Evolutionary conservation across 495 filamentous ascomycete species (phyloP).

Genomic region (Tuber borchii): DNA sequence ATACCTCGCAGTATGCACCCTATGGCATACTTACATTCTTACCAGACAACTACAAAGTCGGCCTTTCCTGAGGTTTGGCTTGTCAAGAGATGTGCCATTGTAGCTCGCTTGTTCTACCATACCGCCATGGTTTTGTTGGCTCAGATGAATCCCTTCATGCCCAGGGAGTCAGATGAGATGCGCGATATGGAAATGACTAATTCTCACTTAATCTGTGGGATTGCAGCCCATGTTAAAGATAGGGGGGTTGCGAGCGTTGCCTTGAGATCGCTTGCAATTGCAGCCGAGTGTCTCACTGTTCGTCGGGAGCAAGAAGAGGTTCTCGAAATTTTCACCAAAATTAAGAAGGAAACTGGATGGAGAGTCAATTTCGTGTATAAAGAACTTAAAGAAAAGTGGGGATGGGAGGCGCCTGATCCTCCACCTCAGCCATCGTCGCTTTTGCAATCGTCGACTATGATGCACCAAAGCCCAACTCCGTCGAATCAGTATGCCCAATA

Average conservation of each 20-base stretch:
- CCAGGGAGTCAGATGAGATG: constrained; percentile 59
- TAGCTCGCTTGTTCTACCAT: constrained; percentile 88
- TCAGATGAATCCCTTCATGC: constrained; percentile 62
- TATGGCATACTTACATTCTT: constrained; percentile 65
- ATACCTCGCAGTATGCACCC: constrained; percentile 83
- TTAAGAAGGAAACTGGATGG: constrained; percentile 74
- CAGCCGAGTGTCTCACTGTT: constrained; percentile 63
- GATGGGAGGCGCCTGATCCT: constrained; percentile 54
- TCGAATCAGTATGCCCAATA: constrained; percentile 31
- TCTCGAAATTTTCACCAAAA: constrained; percentile 65
- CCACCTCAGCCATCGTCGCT: constrained; percentile 37
- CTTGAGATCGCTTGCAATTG: constrained; percentile 69
- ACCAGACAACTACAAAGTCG: constrained; percentile 62
- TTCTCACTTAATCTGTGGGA: constrained; percentile 77
- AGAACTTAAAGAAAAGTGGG: constrained; percentile 69
- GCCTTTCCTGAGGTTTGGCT: constrained; percentile 86
- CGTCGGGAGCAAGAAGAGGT: constrained; percentile 75
- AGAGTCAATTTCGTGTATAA: constrained; percentile 59
- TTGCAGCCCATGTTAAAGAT: constrained; percentile 77
- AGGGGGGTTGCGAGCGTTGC: constrained; percentile 69
- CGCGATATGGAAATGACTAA: constrained; percentile 61
- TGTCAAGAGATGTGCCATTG: constrained; percentile 69
- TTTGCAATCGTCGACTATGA: constrained; percentile 30
- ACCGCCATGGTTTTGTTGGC: constrained; percentile 73
- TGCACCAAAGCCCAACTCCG: constrained; percentile 28